Evolutionary conservation across 805 yeast genomes (phyloP).

Genomic region (Nakazawaea wyomingensis): DNA sequence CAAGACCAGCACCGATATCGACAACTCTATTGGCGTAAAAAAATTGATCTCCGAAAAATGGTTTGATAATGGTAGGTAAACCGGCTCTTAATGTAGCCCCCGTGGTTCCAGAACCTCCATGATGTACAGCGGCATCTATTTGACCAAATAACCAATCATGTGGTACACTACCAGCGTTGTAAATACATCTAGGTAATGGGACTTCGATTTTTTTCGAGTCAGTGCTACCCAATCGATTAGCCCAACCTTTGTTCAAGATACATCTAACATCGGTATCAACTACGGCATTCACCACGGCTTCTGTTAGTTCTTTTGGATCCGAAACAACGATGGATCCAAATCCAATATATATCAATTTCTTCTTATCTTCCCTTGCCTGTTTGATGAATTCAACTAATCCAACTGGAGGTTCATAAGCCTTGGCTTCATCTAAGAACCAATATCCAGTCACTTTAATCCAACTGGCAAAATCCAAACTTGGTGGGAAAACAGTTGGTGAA

Average conservation of each 20-base stretch:
- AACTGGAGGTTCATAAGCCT: conserved; percentile 53
- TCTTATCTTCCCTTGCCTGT: conserved; percentile 52
- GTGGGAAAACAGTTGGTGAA: conserved; percentile 85
- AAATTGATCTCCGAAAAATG: conserved; percentile 95
- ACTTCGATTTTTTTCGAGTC: conserved; percentile 31
- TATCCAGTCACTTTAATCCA: conserved; percentile 97
- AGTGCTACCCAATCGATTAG: conserved; percentile 55
- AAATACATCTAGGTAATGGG: conserved; percentile 62
- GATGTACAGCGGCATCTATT: conserved; percentile 93
- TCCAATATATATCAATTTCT: conserved; percentile 84
- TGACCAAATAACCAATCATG: conserved; percentile 93
- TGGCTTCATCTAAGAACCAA: conserved; percentile 81
- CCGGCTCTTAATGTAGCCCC: conserved; percentile 89
- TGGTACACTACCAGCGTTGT: conserved; percentile 68
- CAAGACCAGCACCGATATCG: conserved; percentile 81
- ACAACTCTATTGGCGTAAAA: conserved; percentile 86
- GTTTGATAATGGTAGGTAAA: conserved; percentile 83
- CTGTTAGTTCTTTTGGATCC: conserved; percentile 72
- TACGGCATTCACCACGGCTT: conserved; percentile 76
- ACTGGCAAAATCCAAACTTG: conserved; percentile 88
- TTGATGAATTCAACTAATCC: conserved; percentile 54
- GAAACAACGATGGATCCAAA: conserved; percentile 93
- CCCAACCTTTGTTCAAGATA: conserved; percentile 92
- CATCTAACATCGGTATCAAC: conserved; percentile 77
- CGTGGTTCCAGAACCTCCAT: conserved; percentile 96